phyloP scores from a whole-genome alignment of 768 basidiomycete genomes.

The Podaxis carcinomalis region DNA sequence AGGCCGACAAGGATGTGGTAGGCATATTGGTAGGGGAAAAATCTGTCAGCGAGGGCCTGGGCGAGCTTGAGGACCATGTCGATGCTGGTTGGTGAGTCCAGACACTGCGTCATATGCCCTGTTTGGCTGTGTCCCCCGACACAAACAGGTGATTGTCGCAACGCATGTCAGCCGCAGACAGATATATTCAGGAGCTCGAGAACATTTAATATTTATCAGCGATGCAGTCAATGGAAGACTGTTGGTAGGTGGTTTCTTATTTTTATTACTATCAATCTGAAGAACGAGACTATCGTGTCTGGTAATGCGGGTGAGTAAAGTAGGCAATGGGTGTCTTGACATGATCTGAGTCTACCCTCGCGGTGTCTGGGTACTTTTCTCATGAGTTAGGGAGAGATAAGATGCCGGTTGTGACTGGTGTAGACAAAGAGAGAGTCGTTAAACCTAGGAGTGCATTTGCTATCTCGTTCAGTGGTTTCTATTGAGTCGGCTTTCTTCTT shows the following conservation, averaged over 20 bases:
- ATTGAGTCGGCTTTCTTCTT: not conserved
- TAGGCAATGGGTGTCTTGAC: too few species aligned
- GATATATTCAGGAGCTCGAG: not conserved
- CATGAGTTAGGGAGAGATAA: too few species aligned
- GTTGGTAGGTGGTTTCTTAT: not conserved
- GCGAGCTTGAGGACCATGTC: conserved; percentile 2
- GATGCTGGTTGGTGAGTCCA: not conserved
- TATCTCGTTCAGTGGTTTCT: not conserved
- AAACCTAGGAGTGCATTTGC: too few species aligned
- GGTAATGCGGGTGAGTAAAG: too few species aligned
- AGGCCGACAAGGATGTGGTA: conserved; percentile 45
- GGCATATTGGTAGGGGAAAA: conserved; percentile 54
- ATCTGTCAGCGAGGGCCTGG: not conserved
- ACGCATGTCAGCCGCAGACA: not conserved
- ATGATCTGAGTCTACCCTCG: too few species aligned
- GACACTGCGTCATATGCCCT: not conserved
- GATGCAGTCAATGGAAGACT: not conserved
- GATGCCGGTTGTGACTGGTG: too few species aligned
- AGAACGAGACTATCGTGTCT: too few species aligned
- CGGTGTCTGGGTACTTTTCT: too few species aligned
- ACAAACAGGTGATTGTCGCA: not conserved
- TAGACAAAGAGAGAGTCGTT: too few species aligned
- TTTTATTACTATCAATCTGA: not conserved
- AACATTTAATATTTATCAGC: not conserved
- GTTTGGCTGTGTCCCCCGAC: not conserved